Conservation (phyloP, 2,329 filamentous ascomycete species). For the Fusarium aywerte region DNA sequence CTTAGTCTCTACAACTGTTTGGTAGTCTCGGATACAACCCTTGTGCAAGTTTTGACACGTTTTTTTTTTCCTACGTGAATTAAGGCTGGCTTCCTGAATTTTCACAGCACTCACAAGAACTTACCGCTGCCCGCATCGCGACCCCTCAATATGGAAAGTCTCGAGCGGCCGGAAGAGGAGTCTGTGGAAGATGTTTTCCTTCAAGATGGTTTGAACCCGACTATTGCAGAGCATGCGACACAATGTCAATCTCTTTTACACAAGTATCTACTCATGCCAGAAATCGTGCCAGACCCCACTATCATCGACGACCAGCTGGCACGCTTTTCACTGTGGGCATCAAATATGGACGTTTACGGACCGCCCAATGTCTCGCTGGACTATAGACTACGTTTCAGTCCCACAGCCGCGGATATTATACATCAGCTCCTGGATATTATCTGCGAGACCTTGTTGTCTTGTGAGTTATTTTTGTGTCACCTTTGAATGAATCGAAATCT, state of each 20-base stretch:
- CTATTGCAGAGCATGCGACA: not conserved
- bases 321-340: not conserved
- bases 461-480: not conserved
- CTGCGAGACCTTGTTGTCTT: not conserved
- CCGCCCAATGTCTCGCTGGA: slow-evolving; percentile 1
- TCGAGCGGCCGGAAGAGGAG: not conserved
- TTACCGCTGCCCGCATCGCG: too few relatives aligned
- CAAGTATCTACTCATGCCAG: not conserved
- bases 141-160: not conserved
- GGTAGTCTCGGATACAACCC: too few relatives aligned
- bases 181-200: not conserved
- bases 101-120: not conserved
- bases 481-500: not conserved
- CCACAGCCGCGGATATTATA: not conserved
- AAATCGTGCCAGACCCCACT: not conserved
- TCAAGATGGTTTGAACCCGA: not conserved
- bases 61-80: too few relatives aligned
- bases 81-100: not conserved
- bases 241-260: not conserved
- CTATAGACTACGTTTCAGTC: not conserved
- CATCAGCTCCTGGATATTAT: not conserved
- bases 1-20: too few relatives aligned
- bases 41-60: too few relatives aligned
- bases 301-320: slow-evolving; percentile 4
- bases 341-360: slow-evolving; percentile 4